Evolutionary conservation across 148 eudicot species (phyloP).

Genomic region (Cornus controversa): DNA sequence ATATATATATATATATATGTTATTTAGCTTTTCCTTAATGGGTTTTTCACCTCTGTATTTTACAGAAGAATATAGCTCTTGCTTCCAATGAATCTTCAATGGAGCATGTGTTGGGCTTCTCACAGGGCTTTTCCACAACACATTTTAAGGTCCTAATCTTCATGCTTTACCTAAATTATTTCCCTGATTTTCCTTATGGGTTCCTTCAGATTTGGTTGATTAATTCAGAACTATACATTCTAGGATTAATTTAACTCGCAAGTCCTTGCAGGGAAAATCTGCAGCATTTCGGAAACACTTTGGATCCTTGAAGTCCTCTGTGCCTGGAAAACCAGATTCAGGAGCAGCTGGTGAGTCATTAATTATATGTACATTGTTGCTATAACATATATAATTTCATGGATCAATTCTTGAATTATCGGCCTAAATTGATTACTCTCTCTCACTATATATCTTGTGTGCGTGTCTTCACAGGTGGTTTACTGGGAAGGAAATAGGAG

Average conservation of each 20-base stretch:
- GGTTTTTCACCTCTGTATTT: background rate
- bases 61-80: conserved; percentile 37
- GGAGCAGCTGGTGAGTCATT: conserved; percentile 27
- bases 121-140: conserved; percentile 5
- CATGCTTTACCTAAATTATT: background rate
- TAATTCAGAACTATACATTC: too few species aligned
- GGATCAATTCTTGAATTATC: background rate
- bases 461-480: conserved; percentile 12
- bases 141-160: background rate
- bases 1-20: too few species aligned
- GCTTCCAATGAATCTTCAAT: conserved; percentile 27
- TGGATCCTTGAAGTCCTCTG: conserved; percentile 34
- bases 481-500: conserved; percentile 20
- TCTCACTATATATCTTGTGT: background rate
- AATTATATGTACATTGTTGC: background rate
- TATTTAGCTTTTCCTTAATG: background rate
- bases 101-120: conserved; percentile 17
- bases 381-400: background rate
- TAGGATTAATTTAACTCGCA: background rate
- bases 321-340: conserved; percentile 23
- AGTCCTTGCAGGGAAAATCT: conserved; percentile 31
- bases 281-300: conserved; percentile 25
- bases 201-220: too few species aligned
- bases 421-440: background rate
- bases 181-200: background rate